These are phyloP conservation scores for Paramecium biaurelia DNA, from an alignment of 73 alveolate species.

Conservation along the genomic window DNA sequence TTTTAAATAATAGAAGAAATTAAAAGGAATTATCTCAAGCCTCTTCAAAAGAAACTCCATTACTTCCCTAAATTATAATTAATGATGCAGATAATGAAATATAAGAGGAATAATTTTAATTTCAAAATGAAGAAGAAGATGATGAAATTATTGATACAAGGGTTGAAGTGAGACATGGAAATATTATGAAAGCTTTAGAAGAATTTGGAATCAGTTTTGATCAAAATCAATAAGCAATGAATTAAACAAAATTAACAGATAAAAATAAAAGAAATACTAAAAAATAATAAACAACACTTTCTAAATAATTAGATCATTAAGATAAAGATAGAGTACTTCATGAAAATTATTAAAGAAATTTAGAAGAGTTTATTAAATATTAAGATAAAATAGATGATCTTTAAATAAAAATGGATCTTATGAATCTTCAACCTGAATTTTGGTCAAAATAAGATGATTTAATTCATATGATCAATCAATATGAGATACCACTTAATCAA, in stretches of 20 bases:
- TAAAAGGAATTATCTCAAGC: background rate
- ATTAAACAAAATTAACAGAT: background rate
- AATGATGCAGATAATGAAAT: background rate
- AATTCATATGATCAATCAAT: background rate
- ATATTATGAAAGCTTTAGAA: slow-evolving; percentile 1
- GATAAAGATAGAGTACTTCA: background rate
- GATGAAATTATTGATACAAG: background rate
- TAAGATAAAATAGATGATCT: background rate
- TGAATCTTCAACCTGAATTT: background rate
- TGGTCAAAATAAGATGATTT: slow-evolving; percentile 26
- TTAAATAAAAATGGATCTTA: background rate
- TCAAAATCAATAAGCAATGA: background rate
- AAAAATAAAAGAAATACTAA: background rate
- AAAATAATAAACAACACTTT: background rate
- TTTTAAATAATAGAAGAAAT: slow-evolving; percentile 20
- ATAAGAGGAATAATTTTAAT: background rate
- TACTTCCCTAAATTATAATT: background rate
- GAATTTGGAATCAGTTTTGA: background rate
- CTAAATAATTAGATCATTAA: background rate
- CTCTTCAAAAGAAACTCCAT: background rate
- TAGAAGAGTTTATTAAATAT: slow-evolving; percentile 6
- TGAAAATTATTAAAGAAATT: background rate
- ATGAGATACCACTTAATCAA: background rate
- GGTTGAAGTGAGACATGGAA: background rate
- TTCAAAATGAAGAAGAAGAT: background rate